phyloP scores from a whole-genome alignment of 805 yeast genomes.

The Barnettozyma botsteinii region DNA sequence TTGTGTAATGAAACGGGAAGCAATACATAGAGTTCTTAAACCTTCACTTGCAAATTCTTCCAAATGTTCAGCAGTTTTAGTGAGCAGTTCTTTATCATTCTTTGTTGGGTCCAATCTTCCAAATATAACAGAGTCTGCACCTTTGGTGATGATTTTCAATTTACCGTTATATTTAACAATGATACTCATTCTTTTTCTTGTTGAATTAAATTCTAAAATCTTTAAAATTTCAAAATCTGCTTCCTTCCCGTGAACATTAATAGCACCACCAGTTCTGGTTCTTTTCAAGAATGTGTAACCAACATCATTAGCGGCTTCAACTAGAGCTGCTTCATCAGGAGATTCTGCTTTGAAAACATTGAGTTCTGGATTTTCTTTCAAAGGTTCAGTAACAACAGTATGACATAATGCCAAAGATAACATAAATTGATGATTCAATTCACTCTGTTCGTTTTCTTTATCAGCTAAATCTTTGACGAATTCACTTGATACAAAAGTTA shows the following conservation, averaged over 20 bases:
- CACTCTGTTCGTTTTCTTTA: conserved; percentile 46
- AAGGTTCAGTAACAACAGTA: conserved; percentile 68
- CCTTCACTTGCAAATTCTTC: conserved; percentile 82
- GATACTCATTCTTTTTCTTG: conserved; percentile 83
- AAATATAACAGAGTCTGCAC: conserved; percentile 78
- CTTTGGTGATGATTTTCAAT: conserved; percentile 67
- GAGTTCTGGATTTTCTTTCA: conserved; percentile 50
- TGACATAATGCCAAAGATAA: conserved; percentile 70
- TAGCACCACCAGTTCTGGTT: conserved; percentile 60
- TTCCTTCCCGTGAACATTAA: conserved; percentile 61
- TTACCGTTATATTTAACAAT: conserved; percentile 57
- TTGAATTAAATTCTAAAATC: conserved; percentile 70
- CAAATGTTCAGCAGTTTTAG: conserved; percentile 61
- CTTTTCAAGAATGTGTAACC: conserved; percentile 66
- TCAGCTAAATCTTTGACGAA: conserved; percentile 50
- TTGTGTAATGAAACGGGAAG: conserved; percentile 60
- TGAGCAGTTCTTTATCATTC: conserved; percentile 41
- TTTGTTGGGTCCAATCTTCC: conserved; percentile 47
- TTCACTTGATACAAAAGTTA: conserved; percentile 64
- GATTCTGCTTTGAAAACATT: conserved; percentile 67
- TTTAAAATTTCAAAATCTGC: conserved; percentile 67
- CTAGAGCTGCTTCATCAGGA: conserved; percentile 87
- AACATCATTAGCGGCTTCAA: conserved; percentile 70
- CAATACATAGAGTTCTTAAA: conserved; percentile 72
- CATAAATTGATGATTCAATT: conserved; percentile 67